Percentiles rank a stretch among this genome's conserved stretches.
Evolutionary conservation across 306 rosid species (phyloP).

Genomic region (Cercis canadensis): DNA sequence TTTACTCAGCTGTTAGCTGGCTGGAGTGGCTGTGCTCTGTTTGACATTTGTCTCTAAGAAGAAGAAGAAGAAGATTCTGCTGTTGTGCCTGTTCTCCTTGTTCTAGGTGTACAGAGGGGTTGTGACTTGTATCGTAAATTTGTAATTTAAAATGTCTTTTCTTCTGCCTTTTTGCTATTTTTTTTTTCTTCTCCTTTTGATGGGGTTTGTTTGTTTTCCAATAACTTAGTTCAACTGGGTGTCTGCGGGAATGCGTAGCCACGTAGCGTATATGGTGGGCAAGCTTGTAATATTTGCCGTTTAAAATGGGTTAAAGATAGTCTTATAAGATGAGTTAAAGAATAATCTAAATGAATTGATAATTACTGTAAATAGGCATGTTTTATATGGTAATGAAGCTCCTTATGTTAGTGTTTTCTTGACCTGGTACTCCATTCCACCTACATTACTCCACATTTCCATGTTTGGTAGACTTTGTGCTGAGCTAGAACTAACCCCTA

Average conservation of each 20-base stretch:
- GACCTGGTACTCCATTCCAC: background rate
- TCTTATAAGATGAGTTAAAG: conserved; percentile 13
- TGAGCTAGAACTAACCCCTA: background rate
- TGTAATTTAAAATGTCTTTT: background rate
- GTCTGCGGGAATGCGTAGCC: background rate
- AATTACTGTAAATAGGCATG: background rate
- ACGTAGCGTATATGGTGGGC: background rate
- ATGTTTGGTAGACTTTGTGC: conserved; percentile 20
- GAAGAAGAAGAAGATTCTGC: background rate
- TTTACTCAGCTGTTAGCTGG: background rate
- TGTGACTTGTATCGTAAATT: background rate
- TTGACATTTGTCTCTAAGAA: background rate
- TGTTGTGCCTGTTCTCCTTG: background rate
- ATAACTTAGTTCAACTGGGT: conserved; percentile 26
- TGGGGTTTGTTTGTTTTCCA: conserved; percentile 35
- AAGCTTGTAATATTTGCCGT: background rate
- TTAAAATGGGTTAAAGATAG: conserved; percentile 1
- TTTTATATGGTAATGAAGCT: background rate
- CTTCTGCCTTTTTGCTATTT: conserved; percentile 12
- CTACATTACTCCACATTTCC: no score
- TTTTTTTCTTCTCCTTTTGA: background rate
- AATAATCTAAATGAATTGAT: conserved; percentile 13
- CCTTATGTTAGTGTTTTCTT: conserved; percentile 6
- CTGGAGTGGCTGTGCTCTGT: background rate
- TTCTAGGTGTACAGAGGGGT: background rate